phyloP scores from a whole-genome alignment of 208 protist species.

The Sergeia podlipaevii region DNA sequence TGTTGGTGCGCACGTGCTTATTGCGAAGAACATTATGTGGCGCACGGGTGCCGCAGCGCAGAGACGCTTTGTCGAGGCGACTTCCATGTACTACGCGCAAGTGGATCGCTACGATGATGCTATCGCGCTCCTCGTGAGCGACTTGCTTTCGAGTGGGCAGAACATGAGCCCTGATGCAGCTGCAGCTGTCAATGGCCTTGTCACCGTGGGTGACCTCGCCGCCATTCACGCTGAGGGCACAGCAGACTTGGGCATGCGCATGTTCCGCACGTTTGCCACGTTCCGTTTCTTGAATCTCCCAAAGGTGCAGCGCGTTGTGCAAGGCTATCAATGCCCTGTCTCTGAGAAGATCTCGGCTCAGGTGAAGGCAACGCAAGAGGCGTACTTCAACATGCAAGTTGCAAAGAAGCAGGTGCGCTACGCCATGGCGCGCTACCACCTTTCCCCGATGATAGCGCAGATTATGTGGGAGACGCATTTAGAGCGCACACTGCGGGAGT shows the following conservation, averaged over 20 bases:
- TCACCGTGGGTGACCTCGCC: not conserved
- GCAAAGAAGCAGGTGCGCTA: slow-evolving; percentile 42
- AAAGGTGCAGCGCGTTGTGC: slow-evolving; percentile 62
- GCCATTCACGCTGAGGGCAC: slow-evolving; percentile 3
- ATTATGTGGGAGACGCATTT: slow-evolving; percentile 75
- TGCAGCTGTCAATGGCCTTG: not conserved
- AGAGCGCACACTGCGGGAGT: slow-evolving; percentile 42
- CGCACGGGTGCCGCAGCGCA: slow-evolving; percentile 23
- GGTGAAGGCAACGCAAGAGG: slow-evolving; percentile 58
- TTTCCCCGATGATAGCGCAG: slow-evolving; percentile 49
- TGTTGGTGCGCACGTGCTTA: slow-evolving; percentile 3
- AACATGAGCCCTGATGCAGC: slow-evolving; percentile 14
- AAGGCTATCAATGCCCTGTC: slow-evolving; percentile 59
- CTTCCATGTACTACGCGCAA: slow-evolving; percentile 36
- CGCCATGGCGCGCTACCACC: slow-evolving; percentile 39
- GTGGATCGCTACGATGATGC: slow-evolving; percentile 58
- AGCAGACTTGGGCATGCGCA: slow-evolving; percentile 25
- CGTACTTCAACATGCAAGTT: slow-evolving; percentile 60
- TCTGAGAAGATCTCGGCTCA: slow-evolving; percentile 55
- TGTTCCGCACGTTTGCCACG: slow-evolving; percentile 63
- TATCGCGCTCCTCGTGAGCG: slow-evolving; percentile 56
- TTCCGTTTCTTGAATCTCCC: slow-evolving; percentile 67
- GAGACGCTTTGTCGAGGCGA: slow-evolving; percentile 33
- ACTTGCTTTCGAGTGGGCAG: slow-evolving; percentile 56
- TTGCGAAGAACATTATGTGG: slow-evolving; percentile 35